These are phyloP conservation scores for Debaryomyces maramus DNA, from an alignment of 805 yeast genomes.

Conservation along the genomic window DNA sequence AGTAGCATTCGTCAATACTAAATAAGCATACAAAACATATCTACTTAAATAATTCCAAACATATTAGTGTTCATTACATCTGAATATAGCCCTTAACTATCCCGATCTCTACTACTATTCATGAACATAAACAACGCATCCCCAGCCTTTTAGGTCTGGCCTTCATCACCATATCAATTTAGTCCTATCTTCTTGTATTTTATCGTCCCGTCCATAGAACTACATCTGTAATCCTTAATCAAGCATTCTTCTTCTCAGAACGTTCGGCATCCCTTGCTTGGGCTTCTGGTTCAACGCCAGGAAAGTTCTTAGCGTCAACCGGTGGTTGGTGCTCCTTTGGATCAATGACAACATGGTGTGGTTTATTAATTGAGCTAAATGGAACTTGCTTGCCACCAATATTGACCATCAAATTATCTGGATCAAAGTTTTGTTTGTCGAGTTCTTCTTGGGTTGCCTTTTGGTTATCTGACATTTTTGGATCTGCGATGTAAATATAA, in stretches of 20 bases:
- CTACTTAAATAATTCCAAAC: no score
- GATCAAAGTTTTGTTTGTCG: conserved; percentile 6
- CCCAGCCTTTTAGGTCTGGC: no score
- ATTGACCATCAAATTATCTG: conserved; percentile 18
- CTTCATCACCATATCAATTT: no score
- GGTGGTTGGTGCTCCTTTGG: conserved; percentile 25
- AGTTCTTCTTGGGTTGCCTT: conserved; percentile 9
- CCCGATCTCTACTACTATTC: neutral
- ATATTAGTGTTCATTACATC: no score
- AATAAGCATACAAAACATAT: no score
- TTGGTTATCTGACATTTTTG: conserved; percentile 2
- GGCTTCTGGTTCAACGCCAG: conserved; percentile 34
- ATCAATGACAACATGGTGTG: conserved; percentile 33
- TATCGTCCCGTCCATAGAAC: no score
- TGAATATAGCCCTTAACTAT: neutral
- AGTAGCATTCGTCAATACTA: no score
- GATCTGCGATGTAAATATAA: neutral
- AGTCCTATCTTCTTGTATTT: no score
- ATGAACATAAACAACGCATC: no score
- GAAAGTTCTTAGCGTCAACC: conserved; percentile 25
- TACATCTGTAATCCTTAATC: no score
- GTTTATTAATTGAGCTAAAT: conserved; percentile 35
- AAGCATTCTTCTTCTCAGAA: no score
- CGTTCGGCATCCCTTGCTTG: conserved; percentile 32
- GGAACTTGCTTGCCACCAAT: conserved; percentile 41